These are phyloP conservation scores for Corinectria fuckeliana DNA, from an alignment of 2,329 filamentous ascomycete genomes.

Conservation along the genomic window DNA sequence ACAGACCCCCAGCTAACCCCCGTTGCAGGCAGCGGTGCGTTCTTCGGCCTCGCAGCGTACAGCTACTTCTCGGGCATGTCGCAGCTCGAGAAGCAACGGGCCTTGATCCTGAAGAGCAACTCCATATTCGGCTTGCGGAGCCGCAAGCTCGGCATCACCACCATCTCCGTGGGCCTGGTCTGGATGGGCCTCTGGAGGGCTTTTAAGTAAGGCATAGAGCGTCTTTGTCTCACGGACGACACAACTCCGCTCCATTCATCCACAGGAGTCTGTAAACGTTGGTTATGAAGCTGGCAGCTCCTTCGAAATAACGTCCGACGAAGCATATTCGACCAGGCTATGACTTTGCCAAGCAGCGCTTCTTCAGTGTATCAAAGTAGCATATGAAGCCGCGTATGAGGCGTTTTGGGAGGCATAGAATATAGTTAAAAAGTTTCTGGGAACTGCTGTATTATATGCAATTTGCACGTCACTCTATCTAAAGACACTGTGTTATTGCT, in stretches of 20 bases:
- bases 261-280: background rate
- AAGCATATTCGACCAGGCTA: background rate
- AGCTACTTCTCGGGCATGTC: conserved; percentile 77
- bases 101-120: conserved; percentile 70
- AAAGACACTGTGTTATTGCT: too few relatives aligned
- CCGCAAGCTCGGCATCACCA: conserved; percentile 69
- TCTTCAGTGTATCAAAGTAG: background rate
- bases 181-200: conserved; percentile 75
- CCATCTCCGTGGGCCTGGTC: conserved; percentile 70
- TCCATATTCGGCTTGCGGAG: conserved; percentile 77
- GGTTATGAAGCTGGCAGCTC: background rate
- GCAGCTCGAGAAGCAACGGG: conserved; percentile 71
- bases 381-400: conserved; percentile 3
- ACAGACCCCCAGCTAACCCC: conserved; percentile 23
- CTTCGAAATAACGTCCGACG: background rate
- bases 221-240: background rate
- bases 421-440: background rate
- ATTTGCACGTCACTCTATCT: conserved; percentile 6
- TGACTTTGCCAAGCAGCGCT: background rate
- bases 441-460: conserved; percentile 12
- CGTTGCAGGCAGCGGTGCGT: conserved; percentile 71
- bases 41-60: conserved; percentile 77
- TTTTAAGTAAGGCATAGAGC: conserved; percentile 49
- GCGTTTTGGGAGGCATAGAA: conserved; percentile 6
- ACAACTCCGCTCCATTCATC: conserved; percentile 17